These are phyloP conservation scores for Anaeramoeba ignava DNA, from an alignment of 78 protist genomes.

Conservation along the genomic window DNA sequence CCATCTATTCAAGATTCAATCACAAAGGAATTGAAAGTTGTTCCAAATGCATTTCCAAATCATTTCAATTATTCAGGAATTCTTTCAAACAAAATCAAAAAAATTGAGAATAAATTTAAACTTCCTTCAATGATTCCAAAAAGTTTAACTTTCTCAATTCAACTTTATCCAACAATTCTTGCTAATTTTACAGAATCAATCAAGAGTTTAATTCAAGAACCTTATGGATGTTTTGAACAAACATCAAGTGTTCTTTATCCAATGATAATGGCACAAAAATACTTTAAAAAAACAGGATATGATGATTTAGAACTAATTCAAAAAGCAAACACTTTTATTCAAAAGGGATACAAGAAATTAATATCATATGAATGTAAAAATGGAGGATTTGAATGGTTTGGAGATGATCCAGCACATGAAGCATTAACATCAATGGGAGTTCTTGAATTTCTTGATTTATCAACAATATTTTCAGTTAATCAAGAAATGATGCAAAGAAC, in stretches of 20 bases:
- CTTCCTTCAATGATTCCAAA: no score
- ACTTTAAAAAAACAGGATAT: background rate
- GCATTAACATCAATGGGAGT: constrained; percentile 27
- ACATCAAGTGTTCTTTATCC: constrained; percentile 13
- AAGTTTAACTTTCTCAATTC: no score
- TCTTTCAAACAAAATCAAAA: no score
- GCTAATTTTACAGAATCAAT: background rate
- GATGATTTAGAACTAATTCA: no score
- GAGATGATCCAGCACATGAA: constrained; percentile 19
- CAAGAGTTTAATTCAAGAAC: constrained; percentile 13
- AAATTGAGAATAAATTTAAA: no score
- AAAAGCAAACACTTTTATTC: no score
- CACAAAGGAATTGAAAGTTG: no score
- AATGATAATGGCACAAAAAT: constrained; percentile 16
- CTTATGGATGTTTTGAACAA: constrained; percentile 24
- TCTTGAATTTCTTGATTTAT: constrained; percentile 19
- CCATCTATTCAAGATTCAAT: no score
- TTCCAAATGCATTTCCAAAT: no score
- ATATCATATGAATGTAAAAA: constrained; percentile 10
- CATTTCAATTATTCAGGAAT: no score
- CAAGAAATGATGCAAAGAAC: constrained; percentile 13
- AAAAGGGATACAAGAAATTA: constrained; percentile 19
- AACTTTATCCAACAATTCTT: background rate
- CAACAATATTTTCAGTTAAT: constrained; percentile 10
- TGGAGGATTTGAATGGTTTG: constrained; percentile 35